A percentile compares a stretch with the other conserved stretches of the same genome.
Conservation (phyloP, 192 early-diverging fungal species). For the Coemansia pectinata region DNA sequence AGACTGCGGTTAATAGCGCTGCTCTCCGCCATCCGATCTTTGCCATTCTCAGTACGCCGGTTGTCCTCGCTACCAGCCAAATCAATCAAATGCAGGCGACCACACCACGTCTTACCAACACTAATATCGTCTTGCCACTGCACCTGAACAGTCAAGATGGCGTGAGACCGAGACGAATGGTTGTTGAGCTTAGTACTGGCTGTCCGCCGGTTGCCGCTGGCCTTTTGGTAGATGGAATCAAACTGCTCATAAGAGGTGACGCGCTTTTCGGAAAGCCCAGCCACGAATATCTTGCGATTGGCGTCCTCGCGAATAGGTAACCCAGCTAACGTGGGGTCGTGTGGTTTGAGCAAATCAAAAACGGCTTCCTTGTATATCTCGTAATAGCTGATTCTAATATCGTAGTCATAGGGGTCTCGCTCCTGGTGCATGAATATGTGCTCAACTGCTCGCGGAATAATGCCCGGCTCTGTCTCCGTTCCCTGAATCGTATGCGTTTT, state of each 20-base stretch:
- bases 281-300: slow-evolving; percentile 57
- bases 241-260: slow-evolving; percentile 60
- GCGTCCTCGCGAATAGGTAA: slow-evolving; percentile 62
- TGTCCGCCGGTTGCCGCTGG: slow-evolving; percentile 60
- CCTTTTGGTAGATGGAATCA: slow-evolving; percentile 39
- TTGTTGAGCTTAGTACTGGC: slow-evolving; percentile 68
- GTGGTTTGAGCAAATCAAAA: slow-evolving; percentile 57
- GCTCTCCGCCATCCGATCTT: slow-evolving; percentile 63
- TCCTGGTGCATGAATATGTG: slow-evolving; percentile 58
- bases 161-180: slow-evolving; percentile 65
- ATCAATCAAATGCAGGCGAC: slow-evolving; percentile 64
- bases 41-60: slow-evolving; percentile 61
- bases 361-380: slow-evolving; percentile 73
- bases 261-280: slow-evolving; percentile 57
- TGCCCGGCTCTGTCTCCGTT: slow-evolving; percentile 56
- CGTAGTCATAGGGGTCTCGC: slow-evolving; percentile 43
- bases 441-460: slow-evolving; percentile 61
- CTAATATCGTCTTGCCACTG: slow-evolving; percentile 41
- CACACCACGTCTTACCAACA: slow-evolving; percentile 35
- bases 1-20: slow-evolving; percentile 67
- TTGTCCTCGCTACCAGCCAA: slow-evolving; percentile 72
- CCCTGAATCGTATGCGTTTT: slow-evolving; percentile 71
- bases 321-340: slow-evolving; percentile 26
- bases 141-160: slow-evolving; percentile 60
- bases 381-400: slow-evolving; percentile 60